These are phyloP conservation scores for Suillus subaureus DNA, from an alignment of 768 basidiomycete genomes.

Conservation along the genomic window DNA sequence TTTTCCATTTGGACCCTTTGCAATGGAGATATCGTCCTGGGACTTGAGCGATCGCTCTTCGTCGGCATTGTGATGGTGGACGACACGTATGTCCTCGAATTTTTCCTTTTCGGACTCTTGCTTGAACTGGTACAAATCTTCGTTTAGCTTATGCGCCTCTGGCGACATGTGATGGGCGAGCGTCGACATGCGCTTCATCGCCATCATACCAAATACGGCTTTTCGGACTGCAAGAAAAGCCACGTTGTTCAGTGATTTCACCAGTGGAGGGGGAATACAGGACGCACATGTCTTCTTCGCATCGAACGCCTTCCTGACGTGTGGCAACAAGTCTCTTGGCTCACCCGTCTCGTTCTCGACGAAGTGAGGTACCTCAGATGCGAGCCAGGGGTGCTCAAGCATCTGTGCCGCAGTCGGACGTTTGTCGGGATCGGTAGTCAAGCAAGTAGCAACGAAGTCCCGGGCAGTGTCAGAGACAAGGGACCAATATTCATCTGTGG, in stretches of 20 bases:
- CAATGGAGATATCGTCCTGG: conserved; percentile 5
- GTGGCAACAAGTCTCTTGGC: conserved; percentile 80
- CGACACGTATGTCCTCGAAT: conserved; percentile 44
- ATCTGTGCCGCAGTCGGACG: conserved; percentile 81
- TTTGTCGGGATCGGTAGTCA: conserved; percentile 79
- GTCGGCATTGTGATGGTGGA: conserved; percentile 48
- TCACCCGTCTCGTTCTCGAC: conserved; percentile 58
- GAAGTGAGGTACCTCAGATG: conserved; percentile 67
- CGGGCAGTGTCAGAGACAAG: conserved; percentile 84
- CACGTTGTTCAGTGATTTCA: neutral
- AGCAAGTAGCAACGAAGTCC: conserved; percentile 78
- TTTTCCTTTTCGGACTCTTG: conserved; percentile 71
- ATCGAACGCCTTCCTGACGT: conserved; percentile 88
- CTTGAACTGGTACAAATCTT: conserved; percentile 69
- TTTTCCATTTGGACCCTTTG: conserved; percentile 11
- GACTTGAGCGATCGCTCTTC: conserved; percentile 9
- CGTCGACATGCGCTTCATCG: conserved; percentile 77
- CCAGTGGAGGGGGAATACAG: conserved; percentile 2
- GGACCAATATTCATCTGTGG: conserved; percentile 76
- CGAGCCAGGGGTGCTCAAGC: conserved; percentile 71
- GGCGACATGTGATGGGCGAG: conserved; percentile 43
- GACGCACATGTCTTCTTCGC: conserved; percentile 82
- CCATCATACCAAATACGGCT: conserved; percentile 84
- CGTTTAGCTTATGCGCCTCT: conserved; percentile 52
- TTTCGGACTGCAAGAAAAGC: conserved; percentile 68